Base-by-base conservation (phyloP, 2,329 filamentous ascomycete species). In the Nigrospora oryzae region DNA sequence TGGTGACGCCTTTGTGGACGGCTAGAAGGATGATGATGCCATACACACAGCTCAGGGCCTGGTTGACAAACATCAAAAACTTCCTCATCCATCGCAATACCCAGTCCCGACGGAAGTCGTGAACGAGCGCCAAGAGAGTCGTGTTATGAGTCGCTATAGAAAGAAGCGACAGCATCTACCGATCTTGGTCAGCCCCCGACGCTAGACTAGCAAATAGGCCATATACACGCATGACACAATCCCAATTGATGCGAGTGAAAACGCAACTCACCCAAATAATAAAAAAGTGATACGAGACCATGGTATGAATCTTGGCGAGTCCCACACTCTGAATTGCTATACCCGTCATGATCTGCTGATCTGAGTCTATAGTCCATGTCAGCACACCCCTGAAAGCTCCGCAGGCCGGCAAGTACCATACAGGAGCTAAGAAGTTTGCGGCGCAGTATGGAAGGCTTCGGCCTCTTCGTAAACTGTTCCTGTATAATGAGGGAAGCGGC, bases 281-380 rank as follows among this genome's bases (percentile, higher is more conserved):
- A 65, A 84, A 84, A 65, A 85, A 84, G 62, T 86, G 81, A 57
- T 86, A 86, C 0, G 79, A 73, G 0, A 81, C 71, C 58, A 85
- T 73, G 5, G 67, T 66, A 38, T 71, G 63, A 56, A 77, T 73
- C 55, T 80, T 79, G 5, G 75, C 75, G 1, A 86, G 70, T 0
- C 76, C 82, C 19, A 85, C 70, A 46, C 68, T 70, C 58, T 85
- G 81, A 46, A 86, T 77, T n/a, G 77, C 80, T 57, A 85, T 84
- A 36, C 82, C 81, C 15, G 79, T 81, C 44, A 85, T 66, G 59
- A 85, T 79, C 60, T 85, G 81, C 56, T 84, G 81, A 61, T 86
- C 81, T 15, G 75, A 79, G 63, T 83, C 79, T 49, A 77, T 73
- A 56, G 15, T 28, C 23, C 10, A 10, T 28, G 23, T 28, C 23